Evolutionary conservation across 371 early-diverging fungal genomes (phyloP).

Genomic region (Chytridium lagenaria): DNA sequence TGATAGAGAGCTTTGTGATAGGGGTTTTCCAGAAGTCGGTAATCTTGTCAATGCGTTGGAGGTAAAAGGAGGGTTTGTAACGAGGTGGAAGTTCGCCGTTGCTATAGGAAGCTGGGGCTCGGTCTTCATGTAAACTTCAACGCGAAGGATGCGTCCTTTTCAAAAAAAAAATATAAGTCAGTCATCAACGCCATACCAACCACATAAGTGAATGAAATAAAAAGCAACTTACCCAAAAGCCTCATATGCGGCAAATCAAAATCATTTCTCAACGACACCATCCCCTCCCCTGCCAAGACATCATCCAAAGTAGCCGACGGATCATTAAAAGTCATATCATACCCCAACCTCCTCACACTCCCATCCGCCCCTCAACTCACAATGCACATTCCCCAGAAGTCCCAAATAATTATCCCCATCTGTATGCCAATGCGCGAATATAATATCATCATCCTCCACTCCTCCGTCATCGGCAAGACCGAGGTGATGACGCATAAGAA

Average conservation of each 20-base stretch:
- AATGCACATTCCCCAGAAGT: constrained; percentile 19
- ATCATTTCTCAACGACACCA: constrained; percentile 39
- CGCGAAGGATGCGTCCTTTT: constrained; percentile 35
- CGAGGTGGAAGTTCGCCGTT: constrained; percentile 51
- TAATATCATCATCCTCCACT: constrained; percentile 15
- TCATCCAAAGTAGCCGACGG: constrained; percentile 39
- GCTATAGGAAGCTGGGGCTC: constrained; percentile 15
- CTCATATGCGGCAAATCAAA: constrained; percentile 40
- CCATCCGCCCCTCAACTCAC: constrained; percentile 9
- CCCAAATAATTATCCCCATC: constrained; percentile 45
- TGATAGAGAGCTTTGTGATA: constrained; percentile 32
- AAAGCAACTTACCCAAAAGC: constrained; percentile 24
- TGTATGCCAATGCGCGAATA: constrained; percentile 38
- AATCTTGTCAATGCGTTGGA: constrained; percentile 43
- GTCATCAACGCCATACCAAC: background rate
- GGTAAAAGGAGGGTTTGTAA: constrained; percentile 47
- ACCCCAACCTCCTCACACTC: constrained; percentile 13
- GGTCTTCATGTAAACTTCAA: constrained; percentile 39
- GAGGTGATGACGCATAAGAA: constrained; percentile 35
- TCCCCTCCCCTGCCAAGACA: constrained; percentile 39
- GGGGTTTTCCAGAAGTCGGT: constrained; percentile 48
- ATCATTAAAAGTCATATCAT: constrained; percentile 30
- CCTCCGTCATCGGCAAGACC: constrained; percentile 17
- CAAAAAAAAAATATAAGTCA: constrained; percentile 1
- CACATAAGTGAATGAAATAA: constrained; percentile 9